Evolutionary conservation across 2,329 filamentous ascomycete genomes (phyloP).

Genomic region (Thermoascus crustaceus): DNA sequence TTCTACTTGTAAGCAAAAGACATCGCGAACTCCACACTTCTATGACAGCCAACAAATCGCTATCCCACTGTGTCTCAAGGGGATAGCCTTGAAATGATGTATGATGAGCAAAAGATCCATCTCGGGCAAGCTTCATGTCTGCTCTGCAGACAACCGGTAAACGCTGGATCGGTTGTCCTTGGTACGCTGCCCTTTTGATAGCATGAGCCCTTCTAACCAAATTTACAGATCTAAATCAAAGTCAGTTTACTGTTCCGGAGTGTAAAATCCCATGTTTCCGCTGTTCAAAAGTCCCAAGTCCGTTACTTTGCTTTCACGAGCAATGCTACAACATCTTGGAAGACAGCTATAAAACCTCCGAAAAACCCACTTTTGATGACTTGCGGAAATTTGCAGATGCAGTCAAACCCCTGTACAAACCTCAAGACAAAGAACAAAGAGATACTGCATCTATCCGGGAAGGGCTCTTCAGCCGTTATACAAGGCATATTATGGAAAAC

Average conservation of each 20-base stretch:
- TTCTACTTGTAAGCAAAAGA: no score
- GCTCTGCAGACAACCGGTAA: not conserved
- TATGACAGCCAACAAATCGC: no score
- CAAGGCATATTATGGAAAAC: not conserved
- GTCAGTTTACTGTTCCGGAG: not conserved
- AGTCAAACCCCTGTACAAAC: not conserved
- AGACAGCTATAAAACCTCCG: not conserved
- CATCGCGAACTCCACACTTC: no score
- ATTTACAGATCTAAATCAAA: not conserved
- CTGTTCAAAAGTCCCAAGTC: not conserved
- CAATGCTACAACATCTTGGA: not conserved
- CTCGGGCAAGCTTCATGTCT: not conserved
- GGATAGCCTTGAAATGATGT: no score
- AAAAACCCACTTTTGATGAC: not conserved
- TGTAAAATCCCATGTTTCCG: not conserved
- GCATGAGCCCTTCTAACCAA: not conserved
- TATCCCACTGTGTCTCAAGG: no score
- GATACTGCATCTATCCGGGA: not conserved
- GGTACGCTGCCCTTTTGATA: not conserved
- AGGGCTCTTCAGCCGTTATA: not conserved
- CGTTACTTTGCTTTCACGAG: not conserved
- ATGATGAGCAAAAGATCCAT: not conserved
- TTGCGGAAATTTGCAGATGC: conserved; percentile 1
- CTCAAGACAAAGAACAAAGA: not conserved
- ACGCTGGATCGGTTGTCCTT: not conserved